phyloP scores from a whole-genome alignment of 495 filamentous ascomycete genomes.

The Beverwykella pulmonaria region DNA sequence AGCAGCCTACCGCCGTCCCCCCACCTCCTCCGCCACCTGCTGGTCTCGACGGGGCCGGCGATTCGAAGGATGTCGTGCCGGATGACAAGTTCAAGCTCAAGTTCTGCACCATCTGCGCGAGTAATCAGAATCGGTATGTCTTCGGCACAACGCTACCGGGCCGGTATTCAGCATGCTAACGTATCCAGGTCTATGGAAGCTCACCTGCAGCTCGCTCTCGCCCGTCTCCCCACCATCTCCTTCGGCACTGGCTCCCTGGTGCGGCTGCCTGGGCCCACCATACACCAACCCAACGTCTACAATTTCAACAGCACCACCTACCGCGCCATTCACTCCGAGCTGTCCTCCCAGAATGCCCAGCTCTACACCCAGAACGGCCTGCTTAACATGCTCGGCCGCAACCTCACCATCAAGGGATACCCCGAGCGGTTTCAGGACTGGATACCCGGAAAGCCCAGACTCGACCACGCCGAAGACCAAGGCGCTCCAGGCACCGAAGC shows the following conservation, averaged over 20 bases:
- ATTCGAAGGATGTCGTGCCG: slow-evolving; percentile 43
- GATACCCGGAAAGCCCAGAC: slow-evolving; percentile 79
- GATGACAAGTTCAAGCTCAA: slow-evolving; percentile 70
- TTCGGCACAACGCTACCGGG: not conserved
- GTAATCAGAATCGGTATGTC: slow-evolving; percentile 86
- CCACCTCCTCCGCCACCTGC: slow-evolving; percentile 58
- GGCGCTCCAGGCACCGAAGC: slow-evolving; percentile 71
- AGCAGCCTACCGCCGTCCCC: slow-evolving; percentile 46
- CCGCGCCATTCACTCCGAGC: slow-evolving; percentile 84
- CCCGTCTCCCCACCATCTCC: slow-evolving; percentile 91
- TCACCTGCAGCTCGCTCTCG: slow-evolving; percentile 82
- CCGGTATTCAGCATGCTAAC: slow-evolving; percentile 16
- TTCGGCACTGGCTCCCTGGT: slow-evolving; percentile 97
- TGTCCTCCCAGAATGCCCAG: slow-evolving; percentile 79
- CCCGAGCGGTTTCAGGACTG: slow-evolving; percentile 99
- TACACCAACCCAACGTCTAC: slow-evolving; percentile 94
- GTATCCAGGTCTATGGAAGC: slow-evolving; percentile 86
- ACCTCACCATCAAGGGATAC: slow-evolving; percentile 86
- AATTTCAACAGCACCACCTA: slow-evolving; percentile 95
- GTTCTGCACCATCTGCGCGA: slow-evolving; percentile 98
- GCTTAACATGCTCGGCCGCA: slow-evolving; percentile 92
- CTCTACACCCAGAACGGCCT: slow-evolving; percentile 92
- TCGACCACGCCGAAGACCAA: slow-evolving; percentile 52
- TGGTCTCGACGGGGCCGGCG: slow-evolving; percentile 48
- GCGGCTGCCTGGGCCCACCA: slow-evolving; percentile 87